Conservation (phyloP, 768 basidiomycete genomes). For the Phylloporus rhodoxanthus region DNA sequence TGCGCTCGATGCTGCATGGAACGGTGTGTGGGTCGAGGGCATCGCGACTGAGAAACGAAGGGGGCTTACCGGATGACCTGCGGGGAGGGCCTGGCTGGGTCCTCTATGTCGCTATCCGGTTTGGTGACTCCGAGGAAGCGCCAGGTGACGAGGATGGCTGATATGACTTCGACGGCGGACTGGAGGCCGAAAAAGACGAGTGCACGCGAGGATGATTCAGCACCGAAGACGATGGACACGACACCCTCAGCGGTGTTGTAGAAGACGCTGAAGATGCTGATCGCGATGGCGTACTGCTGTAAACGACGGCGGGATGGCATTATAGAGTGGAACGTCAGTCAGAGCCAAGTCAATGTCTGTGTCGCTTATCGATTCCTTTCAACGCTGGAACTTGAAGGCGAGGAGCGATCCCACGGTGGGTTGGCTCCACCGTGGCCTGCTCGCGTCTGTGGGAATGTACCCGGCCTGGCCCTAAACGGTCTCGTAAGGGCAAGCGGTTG, state of each 20-base stretch:
- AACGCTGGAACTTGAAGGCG: no score
- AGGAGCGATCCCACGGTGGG: no score
- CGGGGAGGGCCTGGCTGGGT: background rate
- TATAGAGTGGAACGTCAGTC: background rate
- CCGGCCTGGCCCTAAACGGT: no score
- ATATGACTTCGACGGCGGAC: constrained; percentile 43
- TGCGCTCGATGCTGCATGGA: constrained; percentile 33
- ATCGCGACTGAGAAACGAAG: background rate
- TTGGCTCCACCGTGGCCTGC: no score
- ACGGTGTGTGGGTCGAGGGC: background rate
- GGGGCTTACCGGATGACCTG: constrained; percentile 11
- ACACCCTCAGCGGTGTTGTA: constrained; percentile 39
- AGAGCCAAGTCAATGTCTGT: no score
- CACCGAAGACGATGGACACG: constrained; percentile 40
- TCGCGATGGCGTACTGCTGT: constrained; percentile 35
- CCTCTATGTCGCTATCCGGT: constrained; percentile 29
- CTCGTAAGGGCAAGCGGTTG: no score
- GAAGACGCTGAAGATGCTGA: constrained; percentile 39
- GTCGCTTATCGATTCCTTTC: no score
- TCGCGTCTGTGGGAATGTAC: no score
- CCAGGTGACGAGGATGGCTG: constrained; percentile 41
- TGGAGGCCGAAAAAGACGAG: constrained; percentile 47
- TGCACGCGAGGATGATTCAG: constrained; percentile 39
- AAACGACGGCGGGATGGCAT: constrained; percentile 15
- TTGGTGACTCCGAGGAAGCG: constrained; percentile 32